These are phyloP conservation scores for Aspergillus sclerotioniger DNA, from an alignment of 495 filamentous ascomycete genomes.

Conservation along the genomic window DNA sequence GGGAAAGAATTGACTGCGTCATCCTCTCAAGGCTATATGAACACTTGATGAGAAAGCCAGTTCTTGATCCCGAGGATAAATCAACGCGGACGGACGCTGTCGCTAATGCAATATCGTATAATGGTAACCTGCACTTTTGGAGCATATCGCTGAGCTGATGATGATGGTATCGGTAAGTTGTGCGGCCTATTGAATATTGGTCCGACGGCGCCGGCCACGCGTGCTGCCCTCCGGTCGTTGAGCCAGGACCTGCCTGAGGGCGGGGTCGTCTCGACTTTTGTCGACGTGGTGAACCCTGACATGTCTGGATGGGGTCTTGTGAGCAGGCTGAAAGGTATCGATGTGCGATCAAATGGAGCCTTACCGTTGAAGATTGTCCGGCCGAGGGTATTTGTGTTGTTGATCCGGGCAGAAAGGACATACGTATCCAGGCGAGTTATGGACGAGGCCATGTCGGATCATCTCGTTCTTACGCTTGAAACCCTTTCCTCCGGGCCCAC, in stretches of 20 bases:
- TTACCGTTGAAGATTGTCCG: constrained; percentile 96
- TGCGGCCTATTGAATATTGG: constrained; percentile 24
- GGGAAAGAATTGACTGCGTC: constrained; percentile 12
- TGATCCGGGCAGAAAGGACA: constrained; percentile 96
- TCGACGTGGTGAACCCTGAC: constrained; percentile 86
- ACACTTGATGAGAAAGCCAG: constrained; percentile 9
- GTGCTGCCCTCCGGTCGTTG: constrained; percentile 83
- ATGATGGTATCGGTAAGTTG: not conserved
- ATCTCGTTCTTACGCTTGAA: constrained; percentile 99
- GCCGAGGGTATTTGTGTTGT: constrained; percentile 94
- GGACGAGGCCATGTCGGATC: constrained; percentile 95
- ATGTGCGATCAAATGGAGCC: constrained; percentile 14
- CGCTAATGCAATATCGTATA: constrained; percentile 12
- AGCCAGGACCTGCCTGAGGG: constrained; percentile 73
- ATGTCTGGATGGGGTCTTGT: constrained; percentile 54
- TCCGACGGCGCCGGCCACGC: constrained; percentile 74
- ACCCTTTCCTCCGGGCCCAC: constrained; percentile 81
- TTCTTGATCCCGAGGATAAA: constrained; percentile 6
- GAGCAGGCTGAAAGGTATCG: not conserved
- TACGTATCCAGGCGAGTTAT: constrained; percentile 92
- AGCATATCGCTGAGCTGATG: not conserved
- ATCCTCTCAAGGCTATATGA: constrained; percentile 6
- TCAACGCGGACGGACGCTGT: constrained; percentile 17
- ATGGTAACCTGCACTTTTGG: constrained; percentile 5
- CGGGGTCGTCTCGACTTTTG: constrained; percentile 80